A percentile compares a stretch with the other conserved stretches of the same genome.
Evolutionary conservation across 1,284 basidiomycete species (phyloP).

Genomic region (Leccinum olivaceoglutinosum): DNA sequence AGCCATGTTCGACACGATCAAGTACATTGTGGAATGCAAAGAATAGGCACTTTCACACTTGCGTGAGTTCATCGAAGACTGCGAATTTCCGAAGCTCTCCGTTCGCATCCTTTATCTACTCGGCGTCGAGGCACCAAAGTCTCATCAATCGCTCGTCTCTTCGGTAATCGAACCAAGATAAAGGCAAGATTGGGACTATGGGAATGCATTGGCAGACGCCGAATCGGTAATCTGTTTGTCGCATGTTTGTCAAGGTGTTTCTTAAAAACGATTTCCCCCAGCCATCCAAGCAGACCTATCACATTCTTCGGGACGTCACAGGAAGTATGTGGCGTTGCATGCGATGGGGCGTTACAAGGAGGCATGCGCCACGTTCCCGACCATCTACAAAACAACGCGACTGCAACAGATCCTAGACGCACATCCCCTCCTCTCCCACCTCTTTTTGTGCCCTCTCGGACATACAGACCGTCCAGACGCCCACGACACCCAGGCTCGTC

Average conservation of each 20-base stretch:
- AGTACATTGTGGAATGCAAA: conserved; percentile 92
- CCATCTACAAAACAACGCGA: conserved; percentile 61
- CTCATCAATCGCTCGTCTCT: conserved; percentile 50
- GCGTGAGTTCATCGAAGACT: conserved; percentile 99
- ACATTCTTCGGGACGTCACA: conserved; percentile 5
- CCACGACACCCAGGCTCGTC: conserved; percentile 59
- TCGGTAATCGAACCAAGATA: conserved; percentile 6
- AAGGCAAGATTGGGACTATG: neutral
- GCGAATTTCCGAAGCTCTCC: conserved; percentile 98
- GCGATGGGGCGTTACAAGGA: neutral
- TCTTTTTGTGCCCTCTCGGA: conserved; percentile 52
- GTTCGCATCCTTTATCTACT: conserved; percentile 95
- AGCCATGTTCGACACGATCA: conserved; percentile 99
- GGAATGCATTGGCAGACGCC: conserved; percentile 1
- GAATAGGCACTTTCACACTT: conserved; percentile 95
- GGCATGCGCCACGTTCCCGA: conserved; percentile 33
- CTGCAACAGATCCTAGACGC: conserved; percentile 50
- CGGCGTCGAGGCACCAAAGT: conserved; percentile 93
- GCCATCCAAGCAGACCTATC: conserved; percentile 5
- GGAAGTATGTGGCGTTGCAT: conserved; percentile 4
- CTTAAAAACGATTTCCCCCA: neutral
- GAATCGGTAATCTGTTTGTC: conserved; percentile 1
- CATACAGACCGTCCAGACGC: conserved; percentile 60
- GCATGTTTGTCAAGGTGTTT: neutral
- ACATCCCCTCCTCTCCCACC: conserved; percentile 44